These are phyloP conservation scores for Sorghum bicolor DNA, from an alignment of 176 grass and related monocot genomes.

Conservation along the genomic window Sorghum_bicolor_NCBIv3 NC_012872.2:7250501-7251000, in stretches of 20 bases:
- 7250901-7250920: no score
- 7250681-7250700: not conserved
- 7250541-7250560: not conserved
- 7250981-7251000: no score
- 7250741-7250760: no score
- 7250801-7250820: not conserved
- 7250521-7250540: constrained; percentile 14
- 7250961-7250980: no score
- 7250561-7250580: not conserved
- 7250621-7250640: not conserved
- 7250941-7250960: no score
- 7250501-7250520: constrained; percentile 24
- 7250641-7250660: not conserved
- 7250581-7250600: not conserved
- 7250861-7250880: not conserved
- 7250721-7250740: not conserved
- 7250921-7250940: no score
- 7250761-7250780: not conserved
- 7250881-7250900: no score
- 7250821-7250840: not conserved
- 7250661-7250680: constrained; percentile 2
- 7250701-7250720: not conserved
- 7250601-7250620: not conserved
- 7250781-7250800: not conserved
- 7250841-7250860: not conserved